These are phyloP conservation scores for Phialocephala sp. DNA, from an alignment of 2,329 filamentous ascomycete genomes.

Conservation along the genomic window DNA sequence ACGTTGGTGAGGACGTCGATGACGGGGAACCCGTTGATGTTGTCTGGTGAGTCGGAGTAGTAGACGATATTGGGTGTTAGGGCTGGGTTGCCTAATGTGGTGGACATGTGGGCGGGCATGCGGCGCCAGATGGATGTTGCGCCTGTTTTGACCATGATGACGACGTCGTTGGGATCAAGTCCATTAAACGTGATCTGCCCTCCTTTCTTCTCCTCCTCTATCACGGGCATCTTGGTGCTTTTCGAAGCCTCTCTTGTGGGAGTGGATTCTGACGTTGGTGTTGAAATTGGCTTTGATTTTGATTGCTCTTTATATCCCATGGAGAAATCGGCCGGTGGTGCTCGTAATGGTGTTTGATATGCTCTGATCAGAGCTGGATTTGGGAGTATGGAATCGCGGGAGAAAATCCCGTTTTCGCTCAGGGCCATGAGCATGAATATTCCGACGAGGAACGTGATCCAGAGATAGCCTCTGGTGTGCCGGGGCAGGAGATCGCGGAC, in stretches of 20 bases:
- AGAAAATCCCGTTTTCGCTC: constrained; percentile 24
- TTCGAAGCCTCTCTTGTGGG: no score
- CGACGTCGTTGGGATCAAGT: constrained; percentile 15
- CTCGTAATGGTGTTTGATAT: neutral
- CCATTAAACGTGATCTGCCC: no score
- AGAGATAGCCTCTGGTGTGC: constrained; percentile 29
- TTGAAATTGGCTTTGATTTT: neutral
- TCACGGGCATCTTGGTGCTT: no score
- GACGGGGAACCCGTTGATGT: neutral
- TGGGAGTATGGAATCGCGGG: neutral
- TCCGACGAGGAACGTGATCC: constrained; percentile 26
- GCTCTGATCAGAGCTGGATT: neutral
- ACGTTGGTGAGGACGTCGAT: constrained; percentile 21
- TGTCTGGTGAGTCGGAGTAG: constrained; percentile 12
- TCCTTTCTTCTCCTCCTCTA: no score
- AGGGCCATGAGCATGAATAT: constrained; percentile 28
- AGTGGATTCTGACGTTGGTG: neutral
- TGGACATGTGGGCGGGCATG: constrained; percentile 24
- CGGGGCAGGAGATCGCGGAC: constrained; percentile 19
- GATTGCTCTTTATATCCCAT: neutral
- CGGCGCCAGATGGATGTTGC: constrained; percentile 21
- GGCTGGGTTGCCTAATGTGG: constrained; percentile 10
- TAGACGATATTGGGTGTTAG: constrained; percentile 4
- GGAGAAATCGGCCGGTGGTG: neutral
- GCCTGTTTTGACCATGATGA: constrained; percentile 27